Evolutionary conservation across 2,329 filamentous ascomycete species (phyloP).

Genomic region (Colletotrichum costaricense): DNA sequence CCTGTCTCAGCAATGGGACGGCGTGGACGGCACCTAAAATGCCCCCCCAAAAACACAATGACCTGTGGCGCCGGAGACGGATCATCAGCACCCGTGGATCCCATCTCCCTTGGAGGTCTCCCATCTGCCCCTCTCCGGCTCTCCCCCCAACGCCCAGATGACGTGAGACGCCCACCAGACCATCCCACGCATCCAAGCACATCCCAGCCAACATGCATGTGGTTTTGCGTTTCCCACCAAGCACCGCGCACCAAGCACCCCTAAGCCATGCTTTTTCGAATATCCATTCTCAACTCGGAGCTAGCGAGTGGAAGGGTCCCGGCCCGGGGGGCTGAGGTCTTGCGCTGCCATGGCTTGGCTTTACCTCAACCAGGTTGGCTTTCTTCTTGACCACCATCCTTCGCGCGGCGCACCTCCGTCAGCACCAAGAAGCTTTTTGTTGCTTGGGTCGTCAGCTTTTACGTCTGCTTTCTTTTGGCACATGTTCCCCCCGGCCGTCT

Average conservation of each 20-base stretch:
- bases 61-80: neutral
- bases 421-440: neutral
- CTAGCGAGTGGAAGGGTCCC: conserved; percentile 10
- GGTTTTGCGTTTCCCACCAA: neutral
- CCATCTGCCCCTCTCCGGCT: neutral
- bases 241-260: too few relatives aligned
- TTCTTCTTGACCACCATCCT: neutral
- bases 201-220: conserved; percentile 1
- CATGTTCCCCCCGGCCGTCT: neutral
- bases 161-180: conserved; percentile 23
- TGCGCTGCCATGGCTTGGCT: neutral
- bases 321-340: conserved; percentile 28
- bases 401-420: conserved; percentile 18
- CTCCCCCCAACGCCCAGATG: conserved; percentile 14
- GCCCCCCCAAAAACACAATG: neutral
- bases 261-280: neutral
- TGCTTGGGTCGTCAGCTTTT: neutral
- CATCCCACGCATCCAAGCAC: neutral
- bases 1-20: neutral
- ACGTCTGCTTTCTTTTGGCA: neutral
- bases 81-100: conserved; percentile 20
- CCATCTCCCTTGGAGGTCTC: neutral
- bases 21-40: neutral
- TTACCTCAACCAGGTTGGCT: neutral
- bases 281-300: neutral